Percentiles rank a stretch among this genome's conserved stretches.
These are phyloP conservation scores for Aspergillus flavus DNA, from an alignment of 2,329 filamentous ascomycete species.

Conservation along the genomic window DNA sequence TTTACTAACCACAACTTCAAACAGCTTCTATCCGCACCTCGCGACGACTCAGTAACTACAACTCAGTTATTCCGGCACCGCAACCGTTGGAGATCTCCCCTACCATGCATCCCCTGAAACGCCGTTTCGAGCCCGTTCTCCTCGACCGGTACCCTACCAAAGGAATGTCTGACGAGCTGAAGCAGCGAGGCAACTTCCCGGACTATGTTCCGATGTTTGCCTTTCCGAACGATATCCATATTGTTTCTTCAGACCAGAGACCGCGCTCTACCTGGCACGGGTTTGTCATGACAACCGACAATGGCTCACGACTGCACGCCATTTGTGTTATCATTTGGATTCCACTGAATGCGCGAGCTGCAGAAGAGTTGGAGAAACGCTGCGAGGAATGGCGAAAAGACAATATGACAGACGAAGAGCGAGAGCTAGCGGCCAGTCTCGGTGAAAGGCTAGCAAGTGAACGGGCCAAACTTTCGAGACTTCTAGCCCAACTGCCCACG, in stretches of 20 bases:
- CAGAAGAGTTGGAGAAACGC: conserved; percentile 70
- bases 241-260: conserved; percentile 91
- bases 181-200: conserved; percentile 81
- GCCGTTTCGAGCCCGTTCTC: conserved; percentile 93
- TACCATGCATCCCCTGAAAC: conserved; percentile 92
- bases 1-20: conserved; percentile 22
- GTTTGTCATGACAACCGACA: conserved; percentile 94
- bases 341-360: conserved; percentile 76
- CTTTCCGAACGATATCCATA: conserved; percentile 96
- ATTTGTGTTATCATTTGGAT: conserved; percentile 93
- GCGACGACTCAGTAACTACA: conserved; percentile 92
- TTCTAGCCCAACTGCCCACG: conserved; percentile 79
- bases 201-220: conserved; percentile 99
- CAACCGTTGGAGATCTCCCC: conserved; percentile 87
- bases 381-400: conserved; percentile 86
- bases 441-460: conserved; percentile 86
- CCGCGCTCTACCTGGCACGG: conserved; percentile 98
- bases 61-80: conserved; percentile 92
- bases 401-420: conserved; percentile 98
- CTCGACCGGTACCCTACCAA: conserved; percentile 91
- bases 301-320: conserved; percentile 88
- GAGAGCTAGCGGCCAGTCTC: conserved; percentile 88
- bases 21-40: conserved; percentile 74
- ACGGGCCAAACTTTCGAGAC: conserved; percentile 83
- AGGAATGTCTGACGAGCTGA: conserved; percentile 75